These are phyloP conservation scores for Bromus sterilis DNA, from an alignment of 176 grass and related monocot genomes.

Conservation along the genomic window DNA sequence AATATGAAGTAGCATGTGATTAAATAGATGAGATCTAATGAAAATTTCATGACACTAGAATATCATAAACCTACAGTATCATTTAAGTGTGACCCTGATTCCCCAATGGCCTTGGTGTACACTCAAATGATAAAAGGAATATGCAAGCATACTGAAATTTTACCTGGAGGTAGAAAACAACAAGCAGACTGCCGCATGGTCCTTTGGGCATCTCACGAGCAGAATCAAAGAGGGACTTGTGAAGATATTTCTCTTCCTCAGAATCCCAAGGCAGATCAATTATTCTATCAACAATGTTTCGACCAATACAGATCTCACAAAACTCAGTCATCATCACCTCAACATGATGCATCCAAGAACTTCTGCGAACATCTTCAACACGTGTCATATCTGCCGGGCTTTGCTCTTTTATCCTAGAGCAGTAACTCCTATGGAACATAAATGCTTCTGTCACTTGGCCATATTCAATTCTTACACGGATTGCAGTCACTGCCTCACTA, in stretches of 20 bases:
- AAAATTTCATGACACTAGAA: conserved; percentile 1
- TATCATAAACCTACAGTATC: neutral
- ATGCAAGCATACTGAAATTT: conserved; percentile 13
- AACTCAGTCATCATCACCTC: conserved; percentile 71
- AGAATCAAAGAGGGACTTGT: conserved; percentile 71
- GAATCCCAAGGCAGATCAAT: conserved; percentile 92
- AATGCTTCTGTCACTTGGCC: conserved; percentile 88
- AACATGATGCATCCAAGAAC: conserved; percentile 49
- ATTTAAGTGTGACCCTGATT: neutral
- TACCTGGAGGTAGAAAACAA: conserved; percentile 96
- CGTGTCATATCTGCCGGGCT: conserved; percentile 24
- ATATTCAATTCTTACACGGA: conserved; percentile 85
- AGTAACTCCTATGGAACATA: conserved; percentile 70
- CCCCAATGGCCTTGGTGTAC: neutral
- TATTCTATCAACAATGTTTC: conserved; percentile 67
- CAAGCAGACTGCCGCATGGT: conserved; percentile 72
- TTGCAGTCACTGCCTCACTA: conserved; percentile 58
- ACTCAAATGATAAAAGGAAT: neutral
- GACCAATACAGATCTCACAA: conserved; percentile 63
- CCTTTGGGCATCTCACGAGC: conserved; percentile 51
- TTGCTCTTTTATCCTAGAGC: conserved; percentile 58
- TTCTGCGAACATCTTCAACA: conserved; percentile 15
- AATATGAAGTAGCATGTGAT: neutral
- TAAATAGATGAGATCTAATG: conserved; percentile 1
- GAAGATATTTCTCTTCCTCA: conserved; percentile 78